Percentiles rank a stretch among this genome's conserved stretches.
phyloP scores from a whole-genome alignment of 306 rosid species.

The Acacia confusa region DNA sequence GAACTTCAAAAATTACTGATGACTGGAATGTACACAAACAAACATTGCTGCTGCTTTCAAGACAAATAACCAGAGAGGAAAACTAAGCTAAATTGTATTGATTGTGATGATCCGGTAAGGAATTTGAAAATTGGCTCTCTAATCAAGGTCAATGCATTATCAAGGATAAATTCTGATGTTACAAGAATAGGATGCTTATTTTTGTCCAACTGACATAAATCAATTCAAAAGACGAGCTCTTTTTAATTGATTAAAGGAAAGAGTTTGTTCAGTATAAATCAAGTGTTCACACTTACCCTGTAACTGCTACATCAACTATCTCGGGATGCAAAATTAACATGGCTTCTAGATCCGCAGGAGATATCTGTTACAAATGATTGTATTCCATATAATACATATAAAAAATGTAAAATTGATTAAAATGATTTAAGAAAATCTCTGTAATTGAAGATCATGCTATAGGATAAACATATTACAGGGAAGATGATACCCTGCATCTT shows the following conservation, averaged over 20 bases:
- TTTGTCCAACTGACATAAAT: background rate
- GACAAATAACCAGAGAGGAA: background rate
- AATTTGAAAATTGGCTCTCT: background rate
- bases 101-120: background rate
- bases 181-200: background rate
- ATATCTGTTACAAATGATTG: constrained; percentile 42
- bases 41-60: background rate
- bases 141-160: background rate
- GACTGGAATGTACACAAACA: background rate
- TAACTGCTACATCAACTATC: constrained; percentile 48
- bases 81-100: background rate
- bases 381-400: constrained; percentile 11
- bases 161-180: background rate
- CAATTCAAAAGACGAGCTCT: background rate
- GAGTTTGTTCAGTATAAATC: background rate
- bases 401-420: background rate
- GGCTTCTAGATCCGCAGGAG: constrained; percentile 58
- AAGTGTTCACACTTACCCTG: constrained; percentile 33
- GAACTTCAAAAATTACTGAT: background rate
- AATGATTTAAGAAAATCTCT: background rate
- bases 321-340: constrained; percentile 46
- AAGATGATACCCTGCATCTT: background rate
- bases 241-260: background rate
- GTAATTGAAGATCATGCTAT: constrained; percentile 9
- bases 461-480: background rate